phyloP scores from a whole-genome alignment of 1,139 yeast species.

The Pichia sp. region DNA sequence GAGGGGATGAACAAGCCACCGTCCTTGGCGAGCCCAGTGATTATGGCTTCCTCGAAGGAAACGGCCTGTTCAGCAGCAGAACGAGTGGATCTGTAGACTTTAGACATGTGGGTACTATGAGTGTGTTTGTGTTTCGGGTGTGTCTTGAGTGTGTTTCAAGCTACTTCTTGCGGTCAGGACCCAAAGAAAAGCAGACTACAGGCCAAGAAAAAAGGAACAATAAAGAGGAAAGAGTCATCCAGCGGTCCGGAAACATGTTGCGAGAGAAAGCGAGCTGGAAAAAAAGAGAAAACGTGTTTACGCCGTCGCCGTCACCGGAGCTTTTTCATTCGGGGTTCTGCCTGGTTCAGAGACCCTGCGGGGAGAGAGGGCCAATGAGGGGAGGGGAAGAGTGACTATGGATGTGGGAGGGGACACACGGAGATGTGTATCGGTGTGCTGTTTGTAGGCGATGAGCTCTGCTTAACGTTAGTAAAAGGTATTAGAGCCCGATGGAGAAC shows the following conservation, averaged over 20 bases:
- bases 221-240: neutral
- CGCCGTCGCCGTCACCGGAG: neutral
- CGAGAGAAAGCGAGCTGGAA: neutral
- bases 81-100: constrained; percentile 84
- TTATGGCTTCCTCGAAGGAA: constrained; percentile 87
- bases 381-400: too few species aligned
- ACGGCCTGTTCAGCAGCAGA: constrained; percentile 51
- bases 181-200: neutral
- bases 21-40: constrained; percentile 91
- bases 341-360: neutral
- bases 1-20: constrained; percentile 95
- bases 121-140: neutral
- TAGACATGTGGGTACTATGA: constrained; percentile 31
- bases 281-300: constrained; percentile 1
- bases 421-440: too few species aligned
- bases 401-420: too few species aligned
- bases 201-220: neutral
- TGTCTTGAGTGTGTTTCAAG: too few species aligned
- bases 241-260: neutral
- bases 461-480: too few species aligned
- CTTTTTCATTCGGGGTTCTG: neutral
- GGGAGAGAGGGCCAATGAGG: too few species aligned
- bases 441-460: too few species aligned
- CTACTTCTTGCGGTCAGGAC: neutral
- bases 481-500: too few species aligned